These are phyloP conservation scores for Colletotrichum spaethianum DNA, from an alignment of 2,329 filamentous ascomycete genomes.

Conservation along the genomic window DNA sequence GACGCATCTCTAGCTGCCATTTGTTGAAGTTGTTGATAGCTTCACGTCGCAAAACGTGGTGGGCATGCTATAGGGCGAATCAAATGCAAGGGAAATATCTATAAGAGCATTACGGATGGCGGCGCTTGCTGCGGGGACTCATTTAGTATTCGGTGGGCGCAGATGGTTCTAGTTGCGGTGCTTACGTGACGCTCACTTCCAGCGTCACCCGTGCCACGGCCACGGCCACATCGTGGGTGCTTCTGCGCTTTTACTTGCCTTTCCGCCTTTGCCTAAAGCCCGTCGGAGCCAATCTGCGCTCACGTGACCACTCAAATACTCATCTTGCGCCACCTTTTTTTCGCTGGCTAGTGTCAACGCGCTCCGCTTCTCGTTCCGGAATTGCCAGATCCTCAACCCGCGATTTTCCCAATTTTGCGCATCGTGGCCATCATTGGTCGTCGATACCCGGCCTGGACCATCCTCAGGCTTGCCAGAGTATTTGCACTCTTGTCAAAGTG, in stretches of 20 bases:
- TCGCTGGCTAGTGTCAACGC: constrained; percentile 21
- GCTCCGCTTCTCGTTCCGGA: constrained; percentile 31
- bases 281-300: background rate
- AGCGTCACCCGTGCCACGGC: background rate
- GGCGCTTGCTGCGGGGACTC: constrained; percentile 20
- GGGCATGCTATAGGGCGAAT: constrained; percentile 8
- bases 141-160: background rate
- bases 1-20: too few species aligned
- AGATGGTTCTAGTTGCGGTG: constrained; percentile 14
- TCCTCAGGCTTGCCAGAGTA: constrained; percentile 19
- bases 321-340: constrained; percentile 26
- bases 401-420: constrained; percentile 37
- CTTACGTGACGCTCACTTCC: constrained; percentile 31
- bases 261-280: background rate
- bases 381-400: constrained; percentile 32
- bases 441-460: constrained; percentile 34
- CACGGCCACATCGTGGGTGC: constrained; percentile 13
- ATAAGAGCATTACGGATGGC: background rate
- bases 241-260: background rate
- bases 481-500: constrained; percentile 14
- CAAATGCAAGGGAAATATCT: constrained; percentile 22
- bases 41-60: background rate
- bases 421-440: constrained; percentile 42
- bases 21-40: background rate
- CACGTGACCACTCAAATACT: constrained; percentile 6